These are phyloP conservation scores for Puccinia triticina DNA, from an alignment of 1,284 basidiomycete genomes.

Conservation along the genomic window DNA sequence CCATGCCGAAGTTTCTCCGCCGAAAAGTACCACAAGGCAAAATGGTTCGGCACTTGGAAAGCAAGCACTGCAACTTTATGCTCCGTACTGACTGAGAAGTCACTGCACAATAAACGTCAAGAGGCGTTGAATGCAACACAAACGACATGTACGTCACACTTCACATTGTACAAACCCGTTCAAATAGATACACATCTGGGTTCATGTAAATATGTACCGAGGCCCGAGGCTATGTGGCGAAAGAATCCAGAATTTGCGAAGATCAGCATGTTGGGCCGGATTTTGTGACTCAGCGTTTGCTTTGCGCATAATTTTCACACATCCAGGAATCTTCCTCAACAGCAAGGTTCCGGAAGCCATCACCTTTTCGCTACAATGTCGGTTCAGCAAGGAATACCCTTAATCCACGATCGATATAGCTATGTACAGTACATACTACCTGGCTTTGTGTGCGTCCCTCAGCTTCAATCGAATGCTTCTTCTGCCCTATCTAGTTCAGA, in stretches of 20 bases:
- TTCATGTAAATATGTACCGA: not conserved
- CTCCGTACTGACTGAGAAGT: constrained; percentile 8
- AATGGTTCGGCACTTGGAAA: not conserved
- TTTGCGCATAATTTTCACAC: not conserved
- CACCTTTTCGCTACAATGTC: not conserved
- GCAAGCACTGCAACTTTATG: no score
- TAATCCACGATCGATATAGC: constrained; percentile 25
- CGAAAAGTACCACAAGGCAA: not conserved
- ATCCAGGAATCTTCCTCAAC: not conserved
- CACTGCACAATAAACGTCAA: constrained; percentile 1
- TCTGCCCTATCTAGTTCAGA: not conserved
- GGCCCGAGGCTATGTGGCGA: no score
- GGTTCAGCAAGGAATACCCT: not conserved
- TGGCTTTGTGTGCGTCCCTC: constrained; percentile 26
- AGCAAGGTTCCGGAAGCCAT: not conserved
- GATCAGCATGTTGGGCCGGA: not conserved
- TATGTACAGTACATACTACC: constrained; percentile 24
- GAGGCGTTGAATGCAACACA: not conserved
- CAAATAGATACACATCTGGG: not conserved
- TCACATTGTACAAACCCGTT: not conserved
- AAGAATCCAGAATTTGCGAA: not conserved
- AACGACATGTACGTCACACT: not conserved
- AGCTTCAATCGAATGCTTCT: not conserved
- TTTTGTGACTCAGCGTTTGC: not conserved
- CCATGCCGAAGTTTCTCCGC: not conserved